Evolutionary conservation across 1,139 yeast species (phyloP).

Genomic region (Magnusiomyces ingens): DNA sequence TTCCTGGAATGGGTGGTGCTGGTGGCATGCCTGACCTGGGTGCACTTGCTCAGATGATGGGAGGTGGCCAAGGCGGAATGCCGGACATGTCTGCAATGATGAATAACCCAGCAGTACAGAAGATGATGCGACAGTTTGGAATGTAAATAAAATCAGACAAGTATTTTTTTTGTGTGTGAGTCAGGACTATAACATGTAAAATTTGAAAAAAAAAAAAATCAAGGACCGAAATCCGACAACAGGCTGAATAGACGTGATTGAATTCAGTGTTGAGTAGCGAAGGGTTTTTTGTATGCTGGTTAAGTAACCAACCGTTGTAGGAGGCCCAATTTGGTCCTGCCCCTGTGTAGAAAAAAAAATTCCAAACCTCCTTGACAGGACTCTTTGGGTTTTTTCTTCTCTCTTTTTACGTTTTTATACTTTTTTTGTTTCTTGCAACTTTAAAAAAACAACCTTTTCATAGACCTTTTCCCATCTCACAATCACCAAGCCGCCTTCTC

Average conservation of each 20-base stretch:
- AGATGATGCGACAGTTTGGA: slow-evolving; percentile 72
- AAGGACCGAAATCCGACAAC: neutral
- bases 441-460: too few species aligned
- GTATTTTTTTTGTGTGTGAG: slow-evolving; percentile 18
- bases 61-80: slow-evolving; percentile 40
- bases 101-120: slow-evolving; percentile 67
- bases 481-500: too few species aligned
- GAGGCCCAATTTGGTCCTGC: neutral
- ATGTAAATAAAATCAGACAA: slow-evolving; percentile 24
- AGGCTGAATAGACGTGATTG: neutral
- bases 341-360: neutral
- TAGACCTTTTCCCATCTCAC: too few species aligned
- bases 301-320: neutral
- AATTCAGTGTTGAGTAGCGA: neutral
- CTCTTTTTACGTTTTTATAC: too few species aligned
- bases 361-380: neutral
- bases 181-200: neutral
- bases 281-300: neutral
- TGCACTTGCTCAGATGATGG: slow-evolving; percentile 38
- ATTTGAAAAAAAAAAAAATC: neutral
- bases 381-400: too few species aligned
- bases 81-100: slow-evolving; percentile 46
- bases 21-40: slow-evolving; percentile 22
- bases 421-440: too few species aligned
- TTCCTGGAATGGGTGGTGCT: slow-evolving; percentile 33